Base-by-base conservation (phyloP, 768 basidiomycete species). In the Leccinum subgranulosum region DNA sequence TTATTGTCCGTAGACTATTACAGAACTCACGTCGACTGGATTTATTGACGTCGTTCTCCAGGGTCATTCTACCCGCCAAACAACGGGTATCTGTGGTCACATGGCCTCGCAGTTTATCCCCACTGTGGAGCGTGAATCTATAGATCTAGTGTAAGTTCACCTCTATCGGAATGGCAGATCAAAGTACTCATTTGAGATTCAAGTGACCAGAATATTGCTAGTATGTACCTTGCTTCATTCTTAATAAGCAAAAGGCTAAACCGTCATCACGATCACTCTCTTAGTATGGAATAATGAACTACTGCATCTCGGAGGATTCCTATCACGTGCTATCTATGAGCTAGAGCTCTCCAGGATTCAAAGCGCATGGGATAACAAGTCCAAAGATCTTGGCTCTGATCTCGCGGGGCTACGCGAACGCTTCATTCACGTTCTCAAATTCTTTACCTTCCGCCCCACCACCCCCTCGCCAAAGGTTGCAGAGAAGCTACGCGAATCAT, bases 391-490 rank as follows among this genome's bases (percentile, higher is more conserved):
- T 45, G 15, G 1, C 43, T n/a, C 43, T 9, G 36, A 36, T 36
- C 36, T 17, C 17, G 14, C 15, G 0, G 2, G 1, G 43, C 31
- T 36, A 19, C 31, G 3, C 15, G 19, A 6, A 14, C 53, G 21
- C 7, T 53, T 53, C 29, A 25, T 53, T 3, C 51, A 59, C 7
- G 19, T 61, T 14, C 52, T 61, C 36, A 51, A 55, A 34, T 61
- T 61, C 52, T 61, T 61, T 34, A 33, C 54, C 2, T 51, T 61
- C n/a, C 17, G 34, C 15, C n/a, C 27, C 29, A 59, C 60, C 47
- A 94, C 94, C 0, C 95, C 95, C 1, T 91, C 43, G 5, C 43
- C 2, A 1, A 81, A 87, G 39, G 90, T 97, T 21, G 85, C 90
- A 0, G 74, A 71, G 14, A 70, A 82, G n/a, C 79, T 95, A 54